Percentiles rank a stretch among this genome's conserved stretches.
phyloP scores from a whole-genome alignment of 306 rosid genomes.

The Pachyrhizus erosus region DNA sequence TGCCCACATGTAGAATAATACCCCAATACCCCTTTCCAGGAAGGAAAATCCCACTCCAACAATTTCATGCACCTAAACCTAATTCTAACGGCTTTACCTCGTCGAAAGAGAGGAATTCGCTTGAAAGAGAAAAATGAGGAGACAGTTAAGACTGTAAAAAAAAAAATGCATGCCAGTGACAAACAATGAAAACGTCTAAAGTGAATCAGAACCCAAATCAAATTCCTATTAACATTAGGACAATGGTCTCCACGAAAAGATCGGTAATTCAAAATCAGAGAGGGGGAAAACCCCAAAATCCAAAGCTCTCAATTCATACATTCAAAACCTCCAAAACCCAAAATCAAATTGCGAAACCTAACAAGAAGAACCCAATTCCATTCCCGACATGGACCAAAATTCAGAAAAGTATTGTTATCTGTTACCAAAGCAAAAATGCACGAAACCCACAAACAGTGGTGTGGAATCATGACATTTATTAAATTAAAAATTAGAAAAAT shows the following conservation, averaged over 20 bases:
- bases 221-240: not conserved
- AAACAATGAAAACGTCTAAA: not conserved
- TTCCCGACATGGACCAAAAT: not conserved
- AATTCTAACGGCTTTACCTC: constrained; percentile 26
- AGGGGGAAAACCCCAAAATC: not conserved
- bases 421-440: not conserved
- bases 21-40: not conserved
- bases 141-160: not conserved
- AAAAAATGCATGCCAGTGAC: not conserved
- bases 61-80: constrained; percentile 48
- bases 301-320: not conserved
- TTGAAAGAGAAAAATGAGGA: not conserved
- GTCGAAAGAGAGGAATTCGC: too few relatives aligned
- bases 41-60: not conserved
- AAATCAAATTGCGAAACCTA: not conserved
- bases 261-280: not conserved
- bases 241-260: not conserved
- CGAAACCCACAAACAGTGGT: not conserved
- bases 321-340: not conserved
- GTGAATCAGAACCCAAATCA: not conserved
- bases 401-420: not conserved
- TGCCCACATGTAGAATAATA: constrained; percentile 28
- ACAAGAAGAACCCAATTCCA: not conserved
- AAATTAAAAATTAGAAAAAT: not conserved
- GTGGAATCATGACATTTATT: not conserved